Conservation (phyloP, 2,329 filamentous ascomycete species). For the Neonectria ditissima region DNA sequence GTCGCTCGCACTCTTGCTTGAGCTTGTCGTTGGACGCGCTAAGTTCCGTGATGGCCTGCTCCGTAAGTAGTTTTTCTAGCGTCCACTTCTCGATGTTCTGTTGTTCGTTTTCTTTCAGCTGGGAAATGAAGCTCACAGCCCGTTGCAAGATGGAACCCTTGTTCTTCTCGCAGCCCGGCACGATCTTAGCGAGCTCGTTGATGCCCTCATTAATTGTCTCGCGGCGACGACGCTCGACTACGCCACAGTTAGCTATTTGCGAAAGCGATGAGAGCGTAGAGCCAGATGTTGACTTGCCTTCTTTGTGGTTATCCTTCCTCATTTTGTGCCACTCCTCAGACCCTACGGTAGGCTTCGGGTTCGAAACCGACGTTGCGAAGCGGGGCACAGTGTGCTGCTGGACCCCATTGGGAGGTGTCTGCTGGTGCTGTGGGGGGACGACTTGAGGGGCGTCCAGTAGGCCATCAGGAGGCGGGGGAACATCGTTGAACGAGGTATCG, state of each 20-base stretch:
- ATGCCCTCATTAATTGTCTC: constrained; percentile 99
- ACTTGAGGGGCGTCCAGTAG: constrained; percentile 45
- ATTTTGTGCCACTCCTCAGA: constrained; percentile 98
- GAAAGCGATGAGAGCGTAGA: background rate
- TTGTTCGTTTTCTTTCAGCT: constrained; percentile 92
- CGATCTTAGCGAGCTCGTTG: constrained; percentile 97
- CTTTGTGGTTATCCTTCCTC: constrained; percentile 98
- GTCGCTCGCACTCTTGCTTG: constrained; percentile 81
- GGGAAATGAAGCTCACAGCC: constrained; percentile 92
- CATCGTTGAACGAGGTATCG: constrained; percentile 50
- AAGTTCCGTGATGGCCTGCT: constrained; percentile 90
- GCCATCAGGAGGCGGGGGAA: constrained; percentile 46
- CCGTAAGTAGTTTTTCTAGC: constrained; percentile 87
- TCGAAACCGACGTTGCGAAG: constrained; percentile 55
- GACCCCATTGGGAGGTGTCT: constrained; percentile 55
- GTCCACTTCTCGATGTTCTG: constrained; percentile 97
- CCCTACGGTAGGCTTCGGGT: constrained; percentile 87
- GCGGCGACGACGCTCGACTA: constrained; percentile 94
- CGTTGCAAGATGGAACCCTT: constrained; percentile 96
- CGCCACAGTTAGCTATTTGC: constrained; percentile 40
- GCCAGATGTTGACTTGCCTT: constrained; percentile 72
- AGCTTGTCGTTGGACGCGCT: constrained; percentile 89
- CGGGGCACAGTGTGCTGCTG: constrained; percentile 47
- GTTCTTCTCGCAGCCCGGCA: constrained; percentile 98
- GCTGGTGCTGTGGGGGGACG: constrained; percentile 45